Conservation (phyloP, 1,139 yeast genomes). For the Suhomyces kunorum region DNA sequence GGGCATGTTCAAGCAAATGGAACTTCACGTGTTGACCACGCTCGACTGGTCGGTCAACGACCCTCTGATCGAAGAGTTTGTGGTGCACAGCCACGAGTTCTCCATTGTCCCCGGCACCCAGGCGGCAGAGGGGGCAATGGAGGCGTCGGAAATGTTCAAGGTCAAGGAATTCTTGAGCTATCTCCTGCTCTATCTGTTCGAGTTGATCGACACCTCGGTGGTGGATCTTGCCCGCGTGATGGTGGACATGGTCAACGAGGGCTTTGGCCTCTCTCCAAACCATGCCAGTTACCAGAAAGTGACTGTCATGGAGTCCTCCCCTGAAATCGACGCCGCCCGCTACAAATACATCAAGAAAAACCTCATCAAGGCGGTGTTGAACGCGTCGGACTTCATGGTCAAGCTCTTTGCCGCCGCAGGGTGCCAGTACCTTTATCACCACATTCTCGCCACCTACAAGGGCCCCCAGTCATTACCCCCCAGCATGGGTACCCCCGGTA, state of each 20-base stretch:
- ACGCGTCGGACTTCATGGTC: conserved; percentile 37
- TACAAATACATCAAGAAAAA: conserved; percentile 35
- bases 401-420: conserved; percentile 37
- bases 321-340: conserved; percentile 22
- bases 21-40: conserved; percentile 55
- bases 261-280: conserved; percentile 22
- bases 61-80: conserved; percentile 57
- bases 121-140: background rate
- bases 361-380: conserved; percentile 34
- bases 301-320: too few species aligned
- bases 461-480: too few species aligned
- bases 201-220: conserved; percentile 36
- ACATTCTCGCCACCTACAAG: background rate
- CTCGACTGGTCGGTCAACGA: conserved; percentile 63
- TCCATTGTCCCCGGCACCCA: conserved; percentile 20
- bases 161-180: conserved; percentile 42
- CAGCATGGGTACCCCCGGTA: conserved; percentile 14
- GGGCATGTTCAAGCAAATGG: conserved; percentile 61
- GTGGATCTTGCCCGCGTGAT: conserved; percentile 39
- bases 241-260: conserved; percentile 40
- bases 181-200: conserved; percentile 38
- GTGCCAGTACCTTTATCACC: conserved; percentile 30
- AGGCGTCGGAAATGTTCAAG: conserved; percentile 33
- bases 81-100: conserved; percentile 36
- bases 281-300: conserved; percentile 27